Conservation (phyloP, 345 rosid genomes). For the Citrus maxima region DNA sequence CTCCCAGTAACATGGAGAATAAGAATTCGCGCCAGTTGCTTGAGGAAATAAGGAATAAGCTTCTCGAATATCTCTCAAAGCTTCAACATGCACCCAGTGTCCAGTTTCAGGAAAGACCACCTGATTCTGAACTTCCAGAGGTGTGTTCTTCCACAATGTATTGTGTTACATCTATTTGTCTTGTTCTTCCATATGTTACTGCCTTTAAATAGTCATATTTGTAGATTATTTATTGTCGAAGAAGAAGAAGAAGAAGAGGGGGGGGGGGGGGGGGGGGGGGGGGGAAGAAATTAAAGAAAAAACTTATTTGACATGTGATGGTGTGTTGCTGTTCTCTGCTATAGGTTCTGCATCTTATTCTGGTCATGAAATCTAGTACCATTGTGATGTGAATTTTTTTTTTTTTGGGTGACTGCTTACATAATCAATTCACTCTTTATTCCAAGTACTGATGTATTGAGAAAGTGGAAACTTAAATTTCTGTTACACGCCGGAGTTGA, state of each 20-base stretch:
- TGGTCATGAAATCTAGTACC: neutral
- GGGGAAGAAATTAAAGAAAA: too few relatives aligned
- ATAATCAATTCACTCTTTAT: neutral
- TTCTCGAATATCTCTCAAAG: constrained; percentile 84
- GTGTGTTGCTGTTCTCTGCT: neutral
- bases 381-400: neutral
- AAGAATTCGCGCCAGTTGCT: constrained; percentile 66
- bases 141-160: constrained; percentile 27
- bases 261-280: too few relatives aligned
- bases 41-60: constrained; percentile 75
- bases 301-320: neutral
- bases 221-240: neutral
- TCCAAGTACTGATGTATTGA: neutral
- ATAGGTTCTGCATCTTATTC: neutral
- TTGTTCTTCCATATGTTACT: neutral
- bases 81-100: constrained; percentile 99
- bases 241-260: too few relatives aligned
- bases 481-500: neutral
- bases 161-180: neutral
- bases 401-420: neutral
- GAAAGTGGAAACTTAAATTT: neutral
- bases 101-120: constrained; percentile 85
- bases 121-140: constrained; percentile 79
- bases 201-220: neutral
- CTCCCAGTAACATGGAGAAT: constrained; percentile 69